Base-by-base conservation (phyloP, 2,329 filamentous ascomycete genomes). In the Clonostachys solani region DNA sequence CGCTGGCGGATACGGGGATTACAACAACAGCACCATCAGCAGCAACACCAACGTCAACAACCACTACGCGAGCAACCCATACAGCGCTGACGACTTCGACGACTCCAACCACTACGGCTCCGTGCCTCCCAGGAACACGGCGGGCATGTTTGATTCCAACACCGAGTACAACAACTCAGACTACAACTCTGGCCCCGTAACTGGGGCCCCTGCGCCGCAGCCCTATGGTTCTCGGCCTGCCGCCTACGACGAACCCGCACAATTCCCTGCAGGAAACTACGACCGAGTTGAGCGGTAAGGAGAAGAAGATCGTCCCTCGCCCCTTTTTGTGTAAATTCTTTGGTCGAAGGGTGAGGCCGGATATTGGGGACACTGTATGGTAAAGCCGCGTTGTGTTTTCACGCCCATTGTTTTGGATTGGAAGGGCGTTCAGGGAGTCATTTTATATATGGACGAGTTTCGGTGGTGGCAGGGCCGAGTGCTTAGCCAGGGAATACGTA, bases 211-310 rank as follows among this genome's bases (percentile, higher is more conserved):
- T n/a, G 33, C 35, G 29, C 18, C 43, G 5, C 44, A 47, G 16
- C 45, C 51, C 4, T 58, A 58, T 49, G 47, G 33, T 33, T 29
- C 29, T 23, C 40, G 18, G 6, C 33, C 44, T 8, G 12, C 12
- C 16, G 9, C 33, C 3, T 48, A 73, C 42, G 70, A 75, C 45
- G 63, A 68, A 45, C 75, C 78, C 0, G 75, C 67, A 17, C 72
- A 76, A 46, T 85, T 84, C 59, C 81, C 81, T 3, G 62, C 66
- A 17, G 81, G 61, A 35, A 74, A 81, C 58, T 84, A 85, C 59
- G 77, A 81, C 56, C 69, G 77, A 50, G 72, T 49, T 19, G 35
- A 46, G 19, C 47, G 47, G 41, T 49, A 44, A 43, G 34, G 9
- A 9, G 23, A 9, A 10, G 23, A 29, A 9, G 4, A 29, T 29